Base-by-base conservation (phyloP, 2,329 filamentous ascomycete genomes). In the Colletotrichum spinosum region DNA sequence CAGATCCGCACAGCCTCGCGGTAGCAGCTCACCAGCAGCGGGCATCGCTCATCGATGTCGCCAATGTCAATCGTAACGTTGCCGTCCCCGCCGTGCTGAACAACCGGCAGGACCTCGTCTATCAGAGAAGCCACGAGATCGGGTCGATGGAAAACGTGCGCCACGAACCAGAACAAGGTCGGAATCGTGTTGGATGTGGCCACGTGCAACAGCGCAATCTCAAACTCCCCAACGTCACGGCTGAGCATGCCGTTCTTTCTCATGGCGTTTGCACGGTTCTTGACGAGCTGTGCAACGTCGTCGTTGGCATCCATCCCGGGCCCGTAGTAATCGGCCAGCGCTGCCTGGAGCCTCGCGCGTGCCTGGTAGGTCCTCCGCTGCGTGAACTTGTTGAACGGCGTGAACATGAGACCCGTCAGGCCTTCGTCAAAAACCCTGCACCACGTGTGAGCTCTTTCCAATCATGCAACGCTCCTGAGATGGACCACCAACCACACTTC, bases 1-100 rank as follows among this genome's bases (percentile, higher is more conserved):
- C 70, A 72, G 2, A 83, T 60, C 8, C 83, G 80, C 59, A 84
- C 72, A 0, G 76, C 77, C 69, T 86, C 83, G 33, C 79, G 77
- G 68, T 80, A 84, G 25, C 76, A 76, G 49, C 80, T 79, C 12
- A 81, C 72, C 7, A 86, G 72, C 6, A 84, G 70, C 0, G 82
- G 81, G 51, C 79, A 80, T 6, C 72, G 62, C 1, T 76, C 70
- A 38, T 78, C 76, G 9, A 84, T 74, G 2, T 69, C 69, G 1
- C 71, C 70, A 56, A 79, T 75, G 13, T 81, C 73, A n/a, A 85
- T 72, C 0, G 64, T 67, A 2, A 69, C 73, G 2, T 67, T 69
- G 0, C 38, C 67, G 25, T 59, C 17, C 2, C 48, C 33, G 12
- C 68, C 45, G 62, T 44, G 66, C 50, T 39, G 49, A 3, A 39